phyloP scores from a whole-genome alignment of 1,284 basidiomycete genomes.

The Rhizoctonia solani region DNA sequence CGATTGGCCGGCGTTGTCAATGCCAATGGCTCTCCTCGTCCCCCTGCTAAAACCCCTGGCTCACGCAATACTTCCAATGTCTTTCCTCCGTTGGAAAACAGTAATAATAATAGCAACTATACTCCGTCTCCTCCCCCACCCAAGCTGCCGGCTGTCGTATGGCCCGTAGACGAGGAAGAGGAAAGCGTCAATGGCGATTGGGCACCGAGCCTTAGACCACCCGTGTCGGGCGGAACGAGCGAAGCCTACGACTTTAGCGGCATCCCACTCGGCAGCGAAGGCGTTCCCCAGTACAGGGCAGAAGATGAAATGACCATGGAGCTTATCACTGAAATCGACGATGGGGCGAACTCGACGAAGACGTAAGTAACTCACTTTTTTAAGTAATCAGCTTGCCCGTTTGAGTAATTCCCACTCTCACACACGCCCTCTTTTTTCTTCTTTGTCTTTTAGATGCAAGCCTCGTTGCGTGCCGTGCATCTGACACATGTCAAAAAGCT shows the following conservation, averaged over 20 bases:
- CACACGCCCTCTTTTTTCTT: no score
- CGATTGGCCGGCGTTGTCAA: slow-evolving; percentile 5
- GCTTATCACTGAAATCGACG: slow-evolving; percentile 68
- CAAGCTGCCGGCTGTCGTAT: slow-evolving; percentile 7
- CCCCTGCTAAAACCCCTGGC: slow-evolving; percentile 7
- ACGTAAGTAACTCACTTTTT: slow-evolving; percentile 51
- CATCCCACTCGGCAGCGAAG: slow-evolving; percentile 19
- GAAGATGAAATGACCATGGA: slow-evolving; percentile 55
- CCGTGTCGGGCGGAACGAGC: slow-evolving; percentile 13
- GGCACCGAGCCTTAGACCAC: slow-evolving; percentile 18
- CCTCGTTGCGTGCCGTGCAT: slow-evolving; percentile 58
- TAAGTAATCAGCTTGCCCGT: no score
- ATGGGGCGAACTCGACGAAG: slow-evolving; percentile 67
- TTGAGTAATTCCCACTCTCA: no score
- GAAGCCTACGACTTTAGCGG: slow-evolving; percentile 21
- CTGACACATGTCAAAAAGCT: slow-evolving; percentile 64
- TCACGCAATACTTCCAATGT: slow-evolving; percentile 21
- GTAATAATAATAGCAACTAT: background rate
- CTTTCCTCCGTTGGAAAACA: slow-evolving; percentile 17
- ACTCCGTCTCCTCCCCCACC: slow-evolving; percentile 9
- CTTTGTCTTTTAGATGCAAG: slow-evolving; percentile 38
- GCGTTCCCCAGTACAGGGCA: slow-evolving; percentile 39
- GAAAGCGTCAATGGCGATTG: slow-evolving; percentile 9
- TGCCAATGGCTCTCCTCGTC: slow-evolving; percentile 9
- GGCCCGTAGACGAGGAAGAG: background rate